A percentile compares a stretch with the other conserved stretches of the same genome.
These are phyloP conservation scores for Oryza glumipatula DNA, from an alignment of 176 grass and related monocot species.

Conservation along the genomic window DNA sequence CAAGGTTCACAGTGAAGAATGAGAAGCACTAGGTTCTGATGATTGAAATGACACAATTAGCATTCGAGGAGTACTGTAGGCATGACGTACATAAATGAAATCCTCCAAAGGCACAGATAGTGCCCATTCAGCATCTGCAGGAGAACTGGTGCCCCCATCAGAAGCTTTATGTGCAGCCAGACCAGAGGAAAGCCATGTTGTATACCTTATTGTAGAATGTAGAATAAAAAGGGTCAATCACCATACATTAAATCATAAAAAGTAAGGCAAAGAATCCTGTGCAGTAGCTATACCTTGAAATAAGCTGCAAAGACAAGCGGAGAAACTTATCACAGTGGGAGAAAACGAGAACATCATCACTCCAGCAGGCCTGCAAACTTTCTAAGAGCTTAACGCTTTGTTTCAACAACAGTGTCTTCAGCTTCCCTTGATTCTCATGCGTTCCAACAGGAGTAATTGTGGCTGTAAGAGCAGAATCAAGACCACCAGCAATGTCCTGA, in stretches of 20 bases:
- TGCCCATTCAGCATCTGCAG: constrained; percentile 75
- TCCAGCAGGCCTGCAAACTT: constrained; percentile 84
- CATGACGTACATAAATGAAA: constrained; percentile 87
- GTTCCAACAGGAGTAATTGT: constrained; percentile 60
- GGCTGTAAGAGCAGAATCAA: constrained; percentile 74
- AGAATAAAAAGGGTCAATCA: constrained; percentile 12
- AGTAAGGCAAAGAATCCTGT: constrained; percentile 4
- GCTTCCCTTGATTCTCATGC: constrained; percentile 49
- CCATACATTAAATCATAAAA: constrained; percentile 29
- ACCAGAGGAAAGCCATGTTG: constrained; percentile 93
- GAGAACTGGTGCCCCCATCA: constrained; percentile 53
- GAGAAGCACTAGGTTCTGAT: background rate
- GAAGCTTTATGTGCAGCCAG: constrained; percentile 60
- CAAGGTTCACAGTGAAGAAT: background rate
- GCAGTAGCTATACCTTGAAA: constrained; percentile 68
- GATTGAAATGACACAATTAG: constrained; percentile 14
- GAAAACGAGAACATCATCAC: constrained; percentile 90
- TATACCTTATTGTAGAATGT: constrained; percentile 65
- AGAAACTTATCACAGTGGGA: constrained; percentile 95
- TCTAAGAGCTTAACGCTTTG: constrained; percentile 91
- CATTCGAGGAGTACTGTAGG: constrained; percentile 17
- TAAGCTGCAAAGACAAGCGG: constrained; percentile 90
- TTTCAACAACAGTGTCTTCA: constrained; percentile 58
- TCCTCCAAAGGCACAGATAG: constrained; percentile 75
- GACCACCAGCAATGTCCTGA: constrained; percentile 96